A percentile compares a stretch with the other conserved stretches of the same genome.
These are phyloP conservation scores for Pleurotus platypus DNA, from an alignment of 768 basidiomycete genomes.

Conservation along the genomic window DNA sequence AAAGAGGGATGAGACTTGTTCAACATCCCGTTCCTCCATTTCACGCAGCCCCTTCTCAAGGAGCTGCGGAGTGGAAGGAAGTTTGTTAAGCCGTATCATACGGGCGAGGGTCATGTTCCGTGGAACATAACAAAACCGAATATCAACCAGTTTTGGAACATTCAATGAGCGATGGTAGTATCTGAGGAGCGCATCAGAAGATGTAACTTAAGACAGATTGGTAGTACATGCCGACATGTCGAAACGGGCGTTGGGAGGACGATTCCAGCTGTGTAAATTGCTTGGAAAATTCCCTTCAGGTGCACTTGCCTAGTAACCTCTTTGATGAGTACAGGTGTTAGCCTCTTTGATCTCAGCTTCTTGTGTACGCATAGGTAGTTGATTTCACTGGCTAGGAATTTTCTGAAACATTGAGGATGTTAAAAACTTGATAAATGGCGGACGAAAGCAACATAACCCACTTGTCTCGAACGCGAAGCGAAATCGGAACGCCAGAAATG, in stretches of 20 bases:
- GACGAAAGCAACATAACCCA: constrained; percentile 33
- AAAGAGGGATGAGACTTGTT: constrained; percentile 67
- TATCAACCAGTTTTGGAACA: constrained; percentile 86
- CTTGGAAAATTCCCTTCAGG: constrained; percentile 89
- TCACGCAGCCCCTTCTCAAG: constrained; percentile 68
- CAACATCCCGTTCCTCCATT: constrained; percentile 79
- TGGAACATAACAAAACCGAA: constrained; percentile 85
- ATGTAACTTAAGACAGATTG: constrained; percentile 16
- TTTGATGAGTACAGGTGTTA: constrained; percentile 95
- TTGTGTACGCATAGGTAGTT: constrained; percentile 98
- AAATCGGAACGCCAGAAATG: constrained; percentile 89
- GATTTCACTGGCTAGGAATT: constrained; percentile 80
- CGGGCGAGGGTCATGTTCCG: constrained; percentile 88
- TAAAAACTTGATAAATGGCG: not conserved
- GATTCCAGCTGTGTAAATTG: constrained; percentile 93
- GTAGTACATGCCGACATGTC: constrained; percentile 56
- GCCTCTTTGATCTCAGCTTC: constrained; percentile 90
- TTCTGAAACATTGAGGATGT: constrained; percentile 32
- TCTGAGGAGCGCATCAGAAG: constrained; percentile 32
- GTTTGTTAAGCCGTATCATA: constrained; percentile 74
- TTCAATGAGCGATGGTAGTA: constrained; percentile 93
- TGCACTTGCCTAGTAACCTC: constrained; percentile 94
- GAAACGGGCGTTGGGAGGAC: constrained; percentile 92
- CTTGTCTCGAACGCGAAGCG: constrained; percentile 81
- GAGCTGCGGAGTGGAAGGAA: constrained; percentile 42